Percentiles rank a stretch among this genome's conserved stretches.
These are phyloP conservation scores for Saccharomycodes ludwigii DNA, from an alignment of 805 yeast species.

Conservation along the genomic window DNA sequence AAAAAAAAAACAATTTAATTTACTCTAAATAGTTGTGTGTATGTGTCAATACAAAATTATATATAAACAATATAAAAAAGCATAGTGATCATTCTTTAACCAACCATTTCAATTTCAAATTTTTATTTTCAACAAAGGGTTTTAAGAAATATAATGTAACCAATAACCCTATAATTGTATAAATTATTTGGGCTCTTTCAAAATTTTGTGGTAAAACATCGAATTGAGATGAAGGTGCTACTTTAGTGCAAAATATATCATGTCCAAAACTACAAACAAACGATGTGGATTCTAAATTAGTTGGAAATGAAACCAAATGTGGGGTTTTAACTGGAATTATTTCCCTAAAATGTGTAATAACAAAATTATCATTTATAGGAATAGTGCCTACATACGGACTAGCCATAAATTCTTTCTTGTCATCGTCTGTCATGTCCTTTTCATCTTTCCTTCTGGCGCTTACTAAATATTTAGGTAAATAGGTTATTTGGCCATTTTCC, in stretches of 20 bases:
- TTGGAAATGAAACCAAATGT: conserved; percentile 35
- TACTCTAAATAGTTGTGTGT: no score
- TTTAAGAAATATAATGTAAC: conserved; percentile 34
- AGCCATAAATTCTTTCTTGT: conserved; percentile 46
- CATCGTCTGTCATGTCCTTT: conserved; percentile 36
- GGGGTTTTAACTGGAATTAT: conserved; percentile 23
- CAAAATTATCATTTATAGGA: conserved; percentile 32
- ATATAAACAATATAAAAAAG: no score
- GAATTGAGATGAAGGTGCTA: conserved; percentile 74
- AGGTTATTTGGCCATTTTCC: conserved; percentile 47
- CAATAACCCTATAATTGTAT: conserved; percentile 44
- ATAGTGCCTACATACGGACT: conserved; percentile 56
- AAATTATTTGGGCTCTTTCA: conserved; percentile 48
- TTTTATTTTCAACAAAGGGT: conserved; percentile 46
- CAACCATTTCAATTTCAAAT: conserved; percentile 43
- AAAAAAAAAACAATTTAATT: conserved; percentile 1
- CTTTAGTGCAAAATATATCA: conserved; percentile 68
- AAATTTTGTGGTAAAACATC: conserved; percentile 62
- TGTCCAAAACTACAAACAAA: conserved; percentile 52
- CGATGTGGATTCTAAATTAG: conserved; percentile 73
- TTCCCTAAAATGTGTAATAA: conserved; percentile 40
- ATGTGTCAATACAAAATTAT: no score
- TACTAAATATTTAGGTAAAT: conserved; percentile 57
- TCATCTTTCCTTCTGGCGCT: conserved; percentile 60
- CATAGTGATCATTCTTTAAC: no score